Conservation (phyloP, 768 basidiomycete genomes). For the Sarcodon aspratus region DNA sequence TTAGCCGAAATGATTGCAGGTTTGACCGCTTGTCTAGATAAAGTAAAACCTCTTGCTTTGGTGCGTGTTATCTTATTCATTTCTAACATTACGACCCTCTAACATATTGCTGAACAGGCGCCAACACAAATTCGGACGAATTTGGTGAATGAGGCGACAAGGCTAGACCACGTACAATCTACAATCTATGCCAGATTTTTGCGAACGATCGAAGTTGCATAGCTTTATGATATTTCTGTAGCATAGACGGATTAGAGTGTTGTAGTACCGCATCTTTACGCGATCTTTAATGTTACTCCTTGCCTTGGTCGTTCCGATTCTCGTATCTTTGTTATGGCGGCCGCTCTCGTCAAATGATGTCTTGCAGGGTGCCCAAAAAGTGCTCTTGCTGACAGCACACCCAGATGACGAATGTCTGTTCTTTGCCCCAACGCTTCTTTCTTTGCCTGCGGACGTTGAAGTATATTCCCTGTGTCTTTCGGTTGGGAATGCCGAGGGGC, state of each 20-base stretch:
- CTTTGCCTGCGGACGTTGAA: constrained; percentile 26
- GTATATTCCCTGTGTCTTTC: constrained; percentile 68
- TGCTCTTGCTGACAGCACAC: constrained; percentile 80
- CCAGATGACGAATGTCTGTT: constrained; percentile 95
- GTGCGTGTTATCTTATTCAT: constrained; percentile 27
- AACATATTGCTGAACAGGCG: constrained; percentile 9
- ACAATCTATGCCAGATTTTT: constrained; percentile 55
- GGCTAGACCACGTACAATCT: constrained; percentile 52
- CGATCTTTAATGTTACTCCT: not conserved
- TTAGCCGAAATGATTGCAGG: constrained; percentile 61
- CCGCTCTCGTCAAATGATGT: not conserved
- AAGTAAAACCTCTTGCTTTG: constrained; percentile 44
- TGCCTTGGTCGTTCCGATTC: not conserved
- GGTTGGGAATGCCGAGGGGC: constrained; percentile 66
- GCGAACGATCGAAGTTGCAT: constrained; percentile 32
- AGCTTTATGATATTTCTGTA: not conserved
- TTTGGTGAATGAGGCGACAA: constrained; percentile 45
- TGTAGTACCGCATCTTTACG: not conserved
- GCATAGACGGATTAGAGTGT: not conserved
- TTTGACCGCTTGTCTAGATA: constrained; percentile 49
- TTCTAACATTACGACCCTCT: not conserved
- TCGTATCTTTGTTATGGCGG: not conserved
- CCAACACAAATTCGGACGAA: constrained; percentile 33
- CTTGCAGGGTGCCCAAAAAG: constrained; percentile 3
- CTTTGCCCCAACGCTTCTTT: constrained; percentile 76